These are phyloP conservation scores for Gyrodon lividus DNA, from an alignment of 768 basidiomycete genomes.

Conservation along the genomic window DNA sequence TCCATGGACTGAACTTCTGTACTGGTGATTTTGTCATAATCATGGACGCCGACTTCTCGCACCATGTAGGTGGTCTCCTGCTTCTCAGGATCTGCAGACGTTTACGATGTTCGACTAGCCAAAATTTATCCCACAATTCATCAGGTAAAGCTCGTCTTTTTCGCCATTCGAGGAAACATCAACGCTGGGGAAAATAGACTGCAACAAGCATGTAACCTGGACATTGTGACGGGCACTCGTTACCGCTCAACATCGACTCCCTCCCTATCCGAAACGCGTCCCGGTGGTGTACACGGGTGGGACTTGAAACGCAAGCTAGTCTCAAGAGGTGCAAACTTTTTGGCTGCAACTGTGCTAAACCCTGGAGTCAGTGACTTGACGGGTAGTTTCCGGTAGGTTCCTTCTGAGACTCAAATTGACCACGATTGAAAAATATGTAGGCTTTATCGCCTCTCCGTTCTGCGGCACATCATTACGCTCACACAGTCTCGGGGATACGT, in stretches of 20 bases:
- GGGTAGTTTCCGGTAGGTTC: slow-evolving; percentile 78
- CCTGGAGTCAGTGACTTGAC: slow-evolving; percentile 91
- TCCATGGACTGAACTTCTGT: slow-evolving; percentile 87
- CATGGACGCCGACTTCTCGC: slow-evolving; percentile 97
- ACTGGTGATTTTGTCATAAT: slow-evolving; percentile 93
- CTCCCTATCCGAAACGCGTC: slow-evolving; percentile 51
- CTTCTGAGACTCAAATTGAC: neutral
- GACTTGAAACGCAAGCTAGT: slow-evolving; percentile 88
- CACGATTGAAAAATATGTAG: slow-evolving; percentile 34
- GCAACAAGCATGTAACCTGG: slow-evolving; percentile 83
- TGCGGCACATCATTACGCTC: slow-evolving; percentile 80
- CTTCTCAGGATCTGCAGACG: neutral
- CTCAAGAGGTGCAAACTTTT: slow-evolving; percentile 85
- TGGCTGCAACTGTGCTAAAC: slow-evolving; percentile 80
- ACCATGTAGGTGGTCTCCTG: slow-evolving; percentile 63
- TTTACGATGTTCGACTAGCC: slow-evolving; percentile 50
- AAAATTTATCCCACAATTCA: slow-evolving; percentile 93
- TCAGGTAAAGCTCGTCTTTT: slow-evolving; percentile 48
- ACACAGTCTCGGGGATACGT: slow-evolving; percentile 90
- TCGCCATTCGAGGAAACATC: neutral
- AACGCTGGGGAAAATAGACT: slow-evolving; percentile 42
- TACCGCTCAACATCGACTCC: slow-evolving; percentile 69
- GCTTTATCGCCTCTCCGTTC: slow-evolving; percentile 72
- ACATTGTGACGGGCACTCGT: slow-evolving; percentile 92
- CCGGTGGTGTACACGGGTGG: slow-evolving; percentile 92